A percentile compares a stretch with the other conserved stretches of the same genome.
These are phyloP conservation scores for Moesziomyces parantarcticus DNA, from an alignment of 1,284 basidiomycete species.

Conservation along the genomic window DNA sequence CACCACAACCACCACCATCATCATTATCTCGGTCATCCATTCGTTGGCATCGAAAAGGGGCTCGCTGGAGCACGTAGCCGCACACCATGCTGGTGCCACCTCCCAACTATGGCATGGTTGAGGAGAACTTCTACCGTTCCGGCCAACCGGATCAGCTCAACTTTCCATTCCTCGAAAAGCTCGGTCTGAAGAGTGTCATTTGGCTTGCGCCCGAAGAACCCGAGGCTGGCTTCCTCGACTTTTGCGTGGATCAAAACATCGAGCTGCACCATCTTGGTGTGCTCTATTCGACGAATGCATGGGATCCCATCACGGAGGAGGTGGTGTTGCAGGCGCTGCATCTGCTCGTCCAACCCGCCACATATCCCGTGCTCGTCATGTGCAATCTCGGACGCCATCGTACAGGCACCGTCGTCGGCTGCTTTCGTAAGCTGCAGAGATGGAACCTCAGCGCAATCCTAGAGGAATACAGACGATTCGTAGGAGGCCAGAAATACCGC, in stretches of 20 bases:
- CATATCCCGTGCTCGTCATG: slow-evolving; percentile 71
- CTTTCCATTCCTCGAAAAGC: slow-evolving; percentile 72
- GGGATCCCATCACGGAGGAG: slow-evolving; percentile 71
- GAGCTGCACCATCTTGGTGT: slow-evolving; percentile 68
- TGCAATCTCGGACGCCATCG: slow-evolving; percentile 72
- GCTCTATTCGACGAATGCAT: slow-evolving; percentile 69
- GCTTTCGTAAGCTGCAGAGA: slow-evolving; percentile 70
- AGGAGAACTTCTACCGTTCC: slow-evolving; percentile 72
- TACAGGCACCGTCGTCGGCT: slow-evolving; percentile 72
- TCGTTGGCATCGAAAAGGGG: not conserved
- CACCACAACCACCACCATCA: not conserved
- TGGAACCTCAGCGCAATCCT: slow-evolving; percentile 72
- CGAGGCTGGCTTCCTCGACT: slow-evolving; percentile 68
- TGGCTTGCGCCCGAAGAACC: slow-evolving; percentile 73
- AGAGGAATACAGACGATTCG: slow-evolving; percentile 71
- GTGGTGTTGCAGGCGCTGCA: slow-evolving; percentile 72
- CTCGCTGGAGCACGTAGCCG: not conserved
- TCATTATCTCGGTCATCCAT: not conserved
- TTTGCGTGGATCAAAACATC: slow-evolving; percentile 66
- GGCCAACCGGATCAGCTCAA: slow-evolving; percentile 72
- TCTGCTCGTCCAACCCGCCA: slow-evolving; percentile 70
- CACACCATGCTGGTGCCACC: slow-evolving; percentile 70
- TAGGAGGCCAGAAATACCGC: slow-evolving; percentile 71
- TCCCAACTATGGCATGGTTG: slow-evolving; percentile 72
- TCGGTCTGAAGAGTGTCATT: slow-evolving; percentile 70